Conservation (phyloP, 2,329 filamentous ascomycete genomes). For the Aspergillus ustus region DNA sequence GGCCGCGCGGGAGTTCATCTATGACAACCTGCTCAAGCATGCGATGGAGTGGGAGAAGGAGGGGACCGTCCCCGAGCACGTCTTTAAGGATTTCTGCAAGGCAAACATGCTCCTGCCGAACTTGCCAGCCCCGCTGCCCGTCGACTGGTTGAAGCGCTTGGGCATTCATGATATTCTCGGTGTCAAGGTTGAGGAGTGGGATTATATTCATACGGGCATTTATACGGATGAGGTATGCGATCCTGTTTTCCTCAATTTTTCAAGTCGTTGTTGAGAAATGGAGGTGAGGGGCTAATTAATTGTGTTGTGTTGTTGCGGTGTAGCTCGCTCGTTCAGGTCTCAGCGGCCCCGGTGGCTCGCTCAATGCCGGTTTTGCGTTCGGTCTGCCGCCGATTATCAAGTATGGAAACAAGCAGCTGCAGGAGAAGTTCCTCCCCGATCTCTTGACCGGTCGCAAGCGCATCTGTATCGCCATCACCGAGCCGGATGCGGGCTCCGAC, state of each 20-base stretch:
- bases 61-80: conserved; percentile 65
- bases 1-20: conserved; percentile 68
- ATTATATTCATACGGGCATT: conserved; percentile 72
- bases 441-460: conserved; percentile 69
- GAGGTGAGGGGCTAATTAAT: not conserved
- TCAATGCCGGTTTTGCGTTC: conserved; percentile 74
- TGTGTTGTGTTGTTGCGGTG: not conserved
- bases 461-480: conserved; percentile 77
- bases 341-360: conserved; percentile 64
- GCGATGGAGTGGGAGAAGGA: conserved; percentile 72
- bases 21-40: conserved; percentile 64
- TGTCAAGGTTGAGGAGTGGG: conserved; percentile 73
- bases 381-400: conserved; percentile 73
- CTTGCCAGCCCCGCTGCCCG: conserved; percentile 70
- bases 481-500: conserved; percentile 74
- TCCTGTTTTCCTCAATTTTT: not conserved
- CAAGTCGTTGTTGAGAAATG: too few relatives aligned
- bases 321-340: conserved; percentile 69
- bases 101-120: conserved; percentile 73
- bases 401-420: conserved; percentile 65
- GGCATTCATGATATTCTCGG: conserved; percentile 71
- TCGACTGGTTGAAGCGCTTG: conserved; percentile 67
- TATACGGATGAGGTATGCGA: conserved; percentile 66
- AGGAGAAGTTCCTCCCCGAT: conserved; percentile 70
- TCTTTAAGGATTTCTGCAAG: conserved; percentile 67